Percentiles rank a stretch among this genome's conserved stretches.
phyloP scores from a whole-genome alignment of 2,329 filamentous ascomycete genomes.

The Sarocladiaceae sp. region DNA sequence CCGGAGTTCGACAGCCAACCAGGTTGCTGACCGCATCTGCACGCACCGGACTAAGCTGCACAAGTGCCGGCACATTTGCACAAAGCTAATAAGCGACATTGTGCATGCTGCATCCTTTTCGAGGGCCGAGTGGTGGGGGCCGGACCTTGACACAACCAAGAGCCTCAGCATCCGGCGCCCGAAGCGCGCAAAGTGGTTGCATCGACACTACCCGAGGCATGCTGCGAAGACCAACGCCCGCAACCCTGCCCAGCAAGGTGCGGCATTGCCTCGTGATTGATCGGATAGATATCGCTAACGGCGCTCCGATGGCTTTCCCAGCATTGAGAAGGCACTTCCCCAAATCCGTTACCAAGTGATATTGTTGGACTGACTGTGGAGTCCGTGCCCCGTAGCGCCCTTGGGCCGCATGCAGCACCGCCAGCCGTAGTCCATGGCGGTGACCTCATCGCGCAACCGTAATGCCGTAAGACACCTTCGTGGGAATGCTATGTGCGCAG shows the following conservation, averaged over 20 bases:
- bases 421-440: not conserved
- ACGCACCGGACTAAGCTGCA: not conserved
- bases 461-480: not conserved
- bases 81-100: constrained; percentile 7
- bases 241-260: too few relatives aligned
- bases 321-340: too few relatives aligned
- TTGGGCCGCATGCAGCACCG: not conserved
- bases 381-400: not conserved
- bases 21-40: not conserved
- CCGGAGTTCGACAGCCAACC: too few relatives aligned
- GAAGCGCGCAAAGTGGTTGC: constrained; percentile 5
- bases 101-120: not conserved
- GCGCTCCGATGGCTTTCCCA: too few relatives aligned
- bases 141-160: not conserved
- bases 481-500: not conserved
- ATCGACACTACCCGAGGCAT: not conserved
- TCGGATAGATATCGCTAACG: too few relatives aligned
- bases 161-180: not conserved
- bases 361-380: too few relatives aligned
- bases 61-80: constrained; percentile 6
- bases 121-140: not conserved
- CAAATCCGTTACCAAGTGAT: too few relatives aligned
- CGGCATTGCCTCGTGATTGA: too few relatives aligned
- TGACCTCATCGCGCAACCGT: not conserved
- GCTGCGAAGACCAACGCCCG: too few relatives aligned